These are phyloP conservation scores for Trichopus zeylanicus DNA, from an alignment of 116 monocot species.

Conservation along the genomic window DNA sequence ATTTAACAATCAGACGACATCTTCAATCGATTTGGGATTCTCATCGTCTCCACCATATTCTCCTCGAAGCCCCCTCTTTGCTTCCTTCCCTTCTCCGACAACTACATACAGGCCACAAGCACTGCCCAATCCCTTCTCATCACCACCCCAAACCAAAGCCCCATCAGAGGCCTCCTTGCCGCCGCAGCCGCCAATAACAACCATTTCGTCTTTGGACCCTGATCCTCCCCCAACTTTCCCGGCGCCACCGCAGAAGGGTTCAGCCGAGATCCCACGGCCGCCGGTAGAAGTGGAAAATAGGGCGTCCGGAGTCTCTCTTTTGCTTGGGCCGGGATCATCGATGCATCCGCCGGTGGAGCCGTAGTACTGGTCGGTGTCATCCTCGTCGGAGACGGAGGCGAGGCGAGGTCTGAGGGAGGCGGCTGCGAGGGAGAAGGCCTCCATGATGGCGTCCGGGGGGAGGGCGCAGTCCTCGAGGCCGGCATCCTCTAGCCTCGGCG, in stretches of 20 bases:
- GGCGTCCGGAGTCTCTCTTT: conserved; percentile 18
- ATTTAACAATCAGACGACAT: neutral
- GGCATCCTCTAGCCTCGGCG: conserved; percentile 78
- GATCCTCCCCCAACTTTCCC: neutral
- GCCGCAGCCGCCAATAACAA: neutral
- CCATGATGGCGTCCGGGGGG: conserved; percentile 59
- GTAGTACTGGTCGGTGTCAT: neutral
- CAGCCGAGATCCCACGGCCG: neutral
- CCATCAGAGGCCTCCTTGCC: neutral
- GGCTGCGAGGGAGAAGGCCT: conserved; percentile 84
- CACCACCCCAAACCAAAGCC: neutral
- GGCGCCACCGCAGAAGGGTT: conserved; percentile 10
- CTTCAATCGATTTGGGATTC: neutral
- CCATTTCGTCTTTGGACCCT: neutral
- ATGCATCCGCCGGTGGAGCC: conserved; percentile 16
- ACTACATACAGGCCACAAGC: neutral
- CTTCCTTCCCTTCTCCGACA: neutral
- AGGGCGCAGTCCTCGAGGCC: conserved; percentile 95
- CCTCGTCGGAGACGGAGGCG: conserved; percentile 10
- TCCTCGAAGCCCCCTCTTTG: neutral
- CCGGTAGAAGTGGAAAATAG: conserved; percentile 3
- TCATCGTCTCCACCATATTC: neutral
- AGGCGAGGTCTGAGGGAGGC: conserved; percentile 21
- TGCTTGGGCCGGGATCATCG: conserved; percentile 27
- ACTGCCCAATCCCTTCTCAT: neutral